phyloP scores from a whole-genome alignment of 2,329 filamentous ascomycete species.

The Gnomoniopsis sp. region DNA sequence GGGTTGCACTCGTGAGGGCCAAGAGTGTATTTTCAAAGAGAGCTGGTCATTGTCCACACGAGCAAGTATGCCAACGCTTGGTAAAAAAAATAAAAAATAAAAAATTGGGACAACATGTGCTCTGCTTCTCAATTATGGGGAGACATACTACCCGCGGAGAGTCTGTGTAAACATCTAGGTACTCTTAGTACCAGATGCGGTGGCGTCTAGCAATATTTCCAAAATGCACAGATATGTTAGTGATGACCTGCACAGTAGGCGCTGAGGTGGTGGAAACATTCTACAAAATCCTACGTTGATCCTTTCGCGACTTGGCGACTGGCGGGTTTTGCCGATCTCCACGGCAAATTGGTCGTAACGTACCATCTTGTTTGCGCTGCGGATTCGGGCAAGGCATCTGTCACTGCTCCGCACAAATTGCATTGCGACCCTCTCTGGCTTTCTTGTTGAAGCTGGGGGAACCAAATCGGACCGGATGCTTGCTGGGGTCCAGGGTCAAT shows the following conservation, averaged over 20 bases:
- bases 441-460: neutral
- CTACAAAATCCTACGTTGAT: neutral
- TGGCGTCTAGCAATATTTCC: too few species aligned
- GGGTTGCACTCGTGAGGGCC: neutral
- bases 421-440: neutral
- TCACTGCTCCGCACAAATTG: slow-evolving; percentile 10
- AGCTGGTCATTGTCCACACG: neutral
- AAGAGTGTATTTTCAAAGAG: neutral
- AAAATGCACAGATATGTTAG: too few species aligned
- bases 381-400: neutral
- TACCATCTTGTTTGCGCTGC: neutral
- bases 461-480: slow-evolving; percentile 7
- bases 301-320: neutral
- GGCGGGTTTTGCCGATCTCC: neutral
- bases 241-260: too few species aligned
- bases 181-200: too few species aligned
- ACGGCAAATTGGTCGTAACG: neutral
- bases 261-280: too few species aligned
- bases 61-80: too few species aligned
- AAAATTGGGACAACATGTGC: too few species aligned
- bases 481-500: slow-evolving; percentile 2
- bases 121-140: too few species aligned
- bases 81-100: too few species aligned
- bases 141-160: too few species aligned
- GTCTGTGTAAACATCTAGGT: too few species aligned